phyloP scores from a whole-genome alignment of 768 basidiomycete genomes.

The Clathrus columnatus region DNA sequence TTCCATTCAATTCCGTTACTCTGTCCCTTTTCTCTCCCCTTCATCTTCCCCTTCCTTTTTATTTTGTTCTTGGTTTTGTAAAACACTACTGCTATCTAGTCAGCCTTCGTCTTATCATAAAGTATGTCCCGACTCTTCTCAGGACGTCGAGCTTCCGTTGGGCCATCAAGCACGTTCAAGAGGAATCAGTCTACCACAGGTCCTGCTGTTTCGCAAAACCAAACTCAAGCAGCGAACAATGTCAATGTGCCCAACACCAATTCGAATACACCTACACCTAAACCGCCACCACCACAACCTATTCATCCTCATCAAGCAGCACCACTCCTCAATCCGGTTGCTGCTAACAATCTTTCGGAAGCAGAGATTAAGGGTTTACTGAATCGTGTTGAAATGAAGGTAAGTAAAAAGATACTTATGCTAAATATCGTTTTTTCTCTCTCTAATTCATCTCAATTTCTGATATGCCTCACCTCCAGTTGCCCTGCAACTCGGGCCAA shows the following conservation, averaged over 20 bases:
- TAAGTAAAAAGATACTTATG: too few relatives aligned
- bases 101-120: background rate
- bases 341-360: background rate
- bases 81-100: too few relatives aligned
- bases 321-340: background rate
- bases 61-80: background rate
- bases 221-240: background rate
- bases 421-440: background rate
- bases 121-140: conserved; percentile 5
- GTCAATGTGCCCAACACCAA: background rate
- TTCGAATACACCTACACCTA: background rate
- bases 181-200: background rate
- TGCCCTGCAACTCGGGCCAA: conserved; percentile 8
- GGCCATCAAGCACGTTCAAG: background rate
- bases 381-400: background rate
- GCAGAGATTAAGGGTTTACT: background rate
- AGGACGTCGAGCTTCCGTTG: conserved; percentile 1
- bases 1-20: too few relatives aligned
- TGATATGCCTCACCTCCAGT: background rate
- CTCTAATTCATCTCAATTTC: background rate
- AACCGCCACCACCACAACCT: background rate
- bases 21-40: background rate
- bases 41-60: background rate
- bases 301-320: background rate
- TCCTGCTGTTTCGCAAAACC: background rate